A percentile compares a stretch with the other conserved stretches of the same genome.
Conservation (phyloP, 148 eudicot species). For the Salicornia ramosissima region DNA sequence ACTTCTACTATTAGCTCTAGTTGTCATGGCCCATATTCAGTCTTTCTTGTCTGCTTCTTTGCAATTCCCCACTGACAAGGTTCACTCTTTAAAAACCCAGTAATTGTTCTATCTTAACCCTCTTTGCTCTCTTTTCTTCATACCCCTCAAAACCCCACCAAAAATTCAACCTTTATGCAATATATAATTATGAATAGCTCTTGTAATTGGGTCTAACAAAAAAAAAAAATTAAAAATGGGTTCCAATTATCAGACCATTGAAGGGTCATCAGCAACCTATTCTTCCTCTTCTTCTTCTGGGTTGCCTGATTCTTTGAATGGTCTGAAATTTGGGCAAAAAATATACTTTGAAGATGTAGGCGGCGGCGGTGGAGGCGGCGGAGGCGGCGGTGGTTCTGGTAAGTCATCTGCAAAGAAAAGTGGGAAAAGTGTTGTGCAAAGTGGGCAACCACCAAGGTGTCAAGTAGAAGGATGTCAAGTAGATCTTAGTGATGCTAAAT, state of each 20-base stretch:
- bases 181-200: slow-evolving; percentile 31
- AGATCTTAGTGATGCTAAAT: slow-evolving; percentile 86
- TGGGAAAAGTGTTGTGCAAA: slow-evolving; percentile 37
- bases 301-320: slow-evolving; percentile 45
- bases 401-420: no score
- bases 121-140: neutral
- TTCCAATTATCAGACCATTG: slow-evolving; percentile 32
- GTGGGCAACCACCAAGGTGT: slow-evolving; percentile 74
- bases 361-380: slow-evolving; percentile 23
- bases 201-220: neutral
- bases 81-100: slow-evolving; percentile 4
- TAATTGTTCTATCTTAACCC: neutral
- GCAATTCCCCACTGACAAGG: slow-evolving; percentile 23
- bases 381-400: no score
- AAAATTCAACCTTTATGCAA: neutral
- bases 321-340: slow-evolving; percentile 73
- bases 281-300: slow-evolving; percentile 30
- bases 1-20: no score
- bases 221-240: slow-evolving; percentile 37
- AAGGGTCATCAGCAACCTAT: no score
- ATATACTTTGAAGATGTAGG: slow-evolving; percentile 70
- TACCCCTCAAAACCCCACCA: neutral
- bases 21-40: slow-evolving; percentile 57
- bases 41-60: slow-evolving; percentile 35
- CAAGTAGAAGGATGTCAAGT: slow-evolving; percentile 82